These are phyloP conservation scores for Lathyrus sativus DNA, from an alignment of 306 rosid species.

Conservation along the genomic window DNA sequence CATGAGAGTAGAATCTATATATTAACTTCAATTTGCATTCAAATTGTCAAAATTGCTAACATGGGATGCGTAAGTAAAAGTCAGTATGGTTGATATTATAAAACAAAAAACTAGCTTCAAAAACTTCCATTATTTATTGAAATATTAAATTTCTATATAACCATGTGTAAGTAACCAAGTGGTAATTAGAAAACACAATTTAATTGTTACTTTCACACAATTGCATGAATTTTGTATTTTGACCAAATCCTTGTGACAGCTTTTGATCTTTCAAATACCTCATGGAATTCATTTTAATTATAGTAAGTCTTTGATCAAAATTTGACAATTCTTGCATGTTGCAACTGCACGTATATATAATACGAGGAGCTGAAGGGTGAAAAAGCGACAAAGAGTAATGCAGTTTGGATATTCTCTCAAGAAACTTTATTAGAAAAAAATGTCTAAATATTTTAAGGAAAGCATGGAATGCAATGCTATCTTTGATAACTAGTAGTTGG, in stretches of 20 bases:
- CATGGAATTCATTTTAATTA: background rate
- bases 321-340: background rate
- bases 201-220: background rate
- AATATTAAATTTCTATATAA: background rate
- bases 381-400: slow-evolving; percentile 4
- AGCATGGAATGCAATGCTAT: background rate
- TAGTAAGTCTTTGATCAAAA: slow-evolving; percentile 1
- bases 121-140: background rate
- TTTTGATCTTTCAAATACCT: slow-evolving; percentile 5
- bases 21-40: background rate
- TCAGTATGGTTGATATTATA: background rate
- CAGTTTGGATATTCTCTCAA: background rate
- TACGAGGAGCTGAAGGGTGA: background rate
- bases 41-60: background rate
- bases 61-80: background rate
- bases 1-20: background rate
- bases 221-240: slow-evolving; percentile 14
- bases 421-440: background rate
- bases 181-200: background rate
- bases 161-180: background rate
- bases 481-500: background rate
- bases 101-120: too few relatives aligned
- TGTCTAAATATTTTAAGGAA: background rate
- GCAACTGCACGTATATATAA: slow-evolving; percentile 6
- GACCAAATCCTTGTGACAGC: slow-evolving; percentile 32